These are phyloP conservation scores for Schwanniomyces vanrijiae DNA, from an alignment of 805 yeast genomes.

Conservation along the genomic window DNA sequence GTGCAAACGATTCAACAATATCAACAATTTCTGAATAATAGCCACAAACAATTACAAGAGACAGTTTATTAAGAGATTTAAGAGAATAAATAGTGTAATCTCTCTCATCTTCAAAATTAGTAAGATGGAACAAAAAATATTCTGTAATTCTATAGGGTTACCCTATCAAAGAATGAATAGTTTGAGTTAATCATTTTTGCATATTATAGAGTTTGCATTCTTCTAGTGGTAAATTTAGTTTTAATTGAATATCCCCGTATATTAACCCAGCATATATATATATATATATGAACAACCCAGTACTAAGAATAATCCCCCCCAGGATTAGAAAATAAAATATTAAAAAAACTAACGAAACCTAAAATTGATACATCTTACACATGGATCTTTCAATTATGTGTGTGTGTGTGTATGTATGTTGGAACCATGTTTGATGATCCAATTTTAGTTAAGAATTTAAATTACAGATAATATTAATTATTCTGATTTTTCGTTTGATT, in stretches of 20 bases:
- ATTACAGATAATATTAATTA: neutral
- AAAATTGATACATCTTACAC: neutral
- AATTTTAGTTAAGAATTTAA: neutral
- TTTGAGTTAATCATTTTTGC: too few species aligned
- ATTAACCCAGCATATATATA: slow-evolving; percentile 1
- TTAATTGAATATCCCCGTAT: neutral
- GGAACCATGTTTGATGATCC: neutral
- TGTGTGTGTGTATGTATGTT: slow-evolving; percentile 1
- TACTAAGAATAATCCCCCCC: slow-evolving; percentile 2
- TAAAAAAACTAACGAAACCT: neutral
- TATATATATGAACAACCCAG: slow-evolving; percentile 1
- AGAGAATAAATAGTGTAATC: too few species aligned
- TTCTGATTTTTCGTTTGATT: neutral
- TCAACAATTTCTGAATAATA: too few species aligned
- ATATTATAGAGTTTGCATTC: too few species aligned
- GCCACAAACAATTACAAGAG: too few species aligned
- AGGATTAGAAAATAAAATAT: neutral
- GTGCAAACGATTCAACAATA: too few species aligned
- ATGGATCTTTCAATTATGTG: neutral
- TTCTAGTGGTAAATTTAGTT: too few species aligned
- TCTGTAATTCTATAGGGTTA: too few species aligned
- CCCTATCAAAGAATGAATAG: too few species aligned
- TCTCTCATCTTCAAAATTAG: too few species aligned
- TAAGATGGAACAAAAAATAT: too few species aligned
- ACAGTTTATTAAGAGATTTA: too few species aligned